These are phyloP conservation scores for Tanozyma kutaoensis DNA, from an alignment of 805 yeast genomes.

Conservation along the genomic window DNA sequence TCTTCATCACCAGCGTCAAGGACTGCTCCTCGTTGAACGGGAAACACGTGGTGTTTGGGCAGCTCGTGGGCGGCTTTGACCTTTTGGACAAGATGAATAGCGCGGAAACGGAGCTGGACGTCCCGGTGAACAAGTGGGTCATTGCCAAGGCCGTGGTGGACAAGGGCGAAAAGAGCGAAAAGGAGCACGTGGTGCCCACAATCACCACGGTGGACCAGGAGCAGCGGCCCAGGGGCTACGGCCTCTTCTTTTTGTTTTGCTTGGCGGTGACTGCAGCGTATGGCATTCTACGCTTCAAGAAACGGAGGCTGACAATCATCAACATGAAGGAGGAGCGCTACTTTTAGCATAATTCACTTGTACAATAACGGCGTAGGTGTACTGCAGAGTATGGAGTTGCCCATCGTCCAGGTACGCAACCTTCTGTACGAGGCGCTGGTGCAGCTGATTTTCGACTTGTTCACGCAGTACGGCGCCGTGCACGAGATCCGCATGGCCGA, in stretches of 20 bases:
- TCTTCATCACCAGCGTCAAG: conserved; percentile 24
- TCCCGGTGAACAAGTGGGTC: conserved; percentile 2
- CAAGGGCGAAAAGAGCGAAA: conserved; percentile 1
- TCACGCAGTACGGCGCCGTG: conserved; percentile 43
- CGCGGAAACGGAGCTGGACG: conserved; percentile 1
- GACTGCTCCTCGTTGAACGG: conserved; percentile 23
- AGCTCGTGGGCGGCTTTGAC: conserved; percentile 29
- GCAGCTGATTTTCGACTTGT: conserved; percentile 34
- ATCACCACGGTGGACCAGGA: conserved; percentile 1
- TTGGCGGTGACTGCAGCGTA: conserved; percentile 1
- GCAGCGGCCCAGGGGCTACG: conserved; percentile 4
- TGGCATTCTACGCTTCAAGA: conserved; percentile 2
- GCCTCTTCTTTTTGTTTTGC: conserved; percentile 3
- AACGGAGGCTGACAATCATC: too few relatives aligned
- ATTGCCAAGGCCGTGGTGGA: conserved; percentile 1
- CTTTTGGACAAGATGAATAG: conserved; percentile 14
- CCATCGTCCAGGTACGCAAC: conserved; percentile 43
- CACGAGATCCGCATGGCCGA: conserved; percentile 35
- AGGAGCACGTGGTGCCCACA: conserved; percentile 1
- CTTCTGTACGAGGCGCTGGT: conserved; percentile 38
- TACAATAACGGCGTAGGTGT: too few relatives aligned
- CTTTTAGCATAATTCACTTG: too few relatives aligned
- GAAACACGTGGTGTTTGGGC: conserved; percentile 37
- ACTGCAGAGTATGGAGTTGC: too few relatives aligned
- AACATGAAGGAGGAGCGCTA: too few relatives aligned